These are phyloP conservation scores for Coemansia sp. DNA, from an alignment of 192 early-diverging fungal species.

Conservation along the genomic window DNA sequence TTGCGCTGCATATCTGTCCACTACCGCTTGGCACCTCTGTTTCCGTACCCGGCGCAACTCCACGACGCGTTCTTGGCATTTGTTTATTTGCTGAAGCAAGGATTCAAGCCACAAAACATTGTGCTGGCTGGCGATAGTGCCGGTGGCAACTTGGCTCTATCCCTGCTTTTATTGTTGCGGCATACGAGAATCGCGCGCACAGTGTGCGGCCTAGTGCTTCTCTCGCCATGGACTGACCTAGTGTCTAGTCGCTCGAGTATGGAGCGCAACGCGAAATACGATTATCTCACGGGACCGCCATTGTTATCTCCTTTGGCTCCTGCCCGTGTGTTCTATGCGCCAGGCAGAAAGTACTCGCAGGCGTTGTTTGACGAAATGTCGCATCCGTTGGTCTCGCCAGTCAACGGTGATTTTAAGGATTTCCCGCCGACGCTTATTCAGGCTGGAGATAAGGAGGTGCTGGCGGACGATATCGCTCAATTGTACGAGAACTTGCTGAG, in stretches of 20 bases:
- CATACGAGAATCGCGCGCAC: slow-evolving; percentile 52
- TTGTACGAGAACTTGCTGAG: slow-evolving; percentile 33
- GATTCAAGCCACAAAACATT: slow-evolving; percentile 63
- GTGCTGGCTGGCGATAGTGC: slow-evolving; percentile 70
- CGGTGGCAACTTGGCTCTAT: slow-evolving; percentile 68
- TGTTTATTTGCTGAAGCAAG: slow-evolving; percentile 57
- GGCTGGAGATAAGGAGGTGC: slow-evolving; percentile 42
- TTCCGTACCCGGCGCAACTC: slow-evolving; percentile 62
- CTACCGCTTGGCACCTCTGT: slow-evolving; percentile 46
- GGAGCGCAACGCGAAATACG: slow-evolving; percentile 27
- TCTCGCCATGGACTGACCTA: slow-evolving; percentile 56
- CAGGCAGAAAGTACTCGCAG: slow-evolving; percentile 25
- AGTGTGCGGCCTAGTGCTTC: slow-evolving; percentile 59
- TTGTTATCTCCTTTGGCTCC: slow-evolving; percentile 25
- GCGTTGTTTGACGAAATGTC: slow-evolving; percentile 32
- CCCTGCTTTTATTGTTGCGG: slow-evolving; percentile 62
- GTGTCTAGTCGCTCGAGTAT: slow-evolving; percentile 19
- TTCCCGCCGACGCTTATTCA: slow-evolving; percentile 50
- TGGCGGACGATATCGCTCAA: slow-evolving; percentile 40
- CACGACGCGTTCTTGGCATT: slow-evolving; percentile 65
- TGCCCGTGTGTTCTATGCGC: slow-evolving; percentile 39
- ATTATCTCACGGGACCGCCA: slow-evolving; percentile 25
- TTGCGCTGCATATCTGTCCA: slow-evolving; percentile 44
- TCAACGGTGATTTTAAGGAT: slow-evolving; percentile 36
- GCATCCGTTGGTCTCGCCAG: slow-evolving; percentile 47